Conservation (phyloP, 306 rosid genomes). For the Dryas alaskensis region DNA sequence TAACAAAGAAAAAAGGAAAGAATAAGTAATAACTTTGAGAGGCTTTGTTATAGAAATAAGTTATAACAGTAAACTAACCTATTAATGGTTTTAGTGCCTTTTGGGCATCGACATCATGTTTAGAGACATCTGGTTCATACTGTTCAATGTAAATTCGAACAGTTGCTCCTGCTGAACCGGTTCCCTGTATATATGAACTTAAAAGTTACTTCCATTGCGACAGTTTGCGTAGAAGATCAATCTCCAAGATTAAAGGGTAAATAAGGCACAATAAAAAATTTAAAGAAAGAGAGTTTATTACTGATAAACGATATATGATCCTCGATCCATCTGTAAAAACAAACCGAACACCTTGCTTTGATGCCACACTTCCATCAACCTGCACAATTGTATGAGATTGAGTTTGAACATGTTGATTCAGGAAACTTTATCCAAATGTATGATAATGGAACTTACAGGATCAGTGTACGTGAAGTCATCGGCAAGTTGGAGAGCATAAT, state of each 20-base stretch:
- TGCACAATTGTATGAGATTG: constrained; percentile 24
- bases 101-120: constrained; percentile 88
- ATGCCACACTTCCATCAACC: constrained; percentile 88
- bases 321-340: constrained; percentile 95
- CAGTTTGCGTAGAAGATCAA: not conserved
- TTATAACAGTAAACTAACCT: constrained; percentile 43
- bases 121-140: constrained; percentile 71
- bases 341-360: constrained; percentile 93
- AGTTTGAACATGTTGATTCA: constrained; percentile 9
- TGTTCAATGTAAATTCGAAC: constrained; percentile 88
- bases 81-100: constrained; percentile 77
- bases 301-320: constrained; percentile 92
- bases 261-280: not conserved
- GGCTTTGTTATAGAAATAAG: not conserved
- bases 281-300: constrained; percentile 34
- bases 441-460: constrained; percentile 59
- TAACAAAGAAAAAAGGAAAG: constrained; percentile 14
- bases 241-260: not conserved
- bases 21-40: not conserved
- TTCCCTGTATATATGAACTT: constrained; percentile 55
- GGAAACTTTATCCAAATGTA: constrained; percentile 17
- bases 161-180: constrained; percentile 98
- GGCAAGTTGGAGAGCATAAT: constrained; percentile 74
- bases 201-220: constrained; percentile 1
- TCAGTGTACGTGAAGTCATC: constrained; percentile 88